These are phyloP conservation scores for Sarocladiaceae sp. DNA, from an alignment of 2,329 filamentous ascomycete genomes.

Conservation along the genomic window DNA sequence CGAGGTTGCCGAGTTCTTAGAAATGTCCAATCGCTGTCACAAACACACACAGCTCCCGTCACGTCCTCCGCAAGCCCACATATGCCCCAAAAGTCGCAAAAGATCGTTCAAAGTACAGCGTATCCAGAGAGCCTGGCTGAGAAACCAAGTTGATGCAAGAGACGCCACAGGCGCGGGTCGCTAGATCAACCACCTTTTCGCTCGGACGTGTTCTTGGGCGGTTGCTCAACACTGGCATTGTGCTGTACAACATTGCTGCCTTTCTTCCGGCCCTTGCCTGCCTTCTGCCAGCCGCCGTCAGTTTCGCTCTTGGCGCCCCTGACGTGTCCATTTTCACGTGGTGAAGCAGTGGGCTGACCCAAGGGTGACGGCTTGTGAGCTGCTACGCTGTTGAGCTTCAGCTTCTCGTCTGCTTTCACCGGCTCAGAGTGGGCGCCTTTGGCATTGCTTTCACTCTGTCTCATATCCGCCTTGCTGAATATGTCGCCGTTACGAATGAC, in stretches of 20 bases:
- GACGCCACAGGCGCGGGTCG: not conserved
- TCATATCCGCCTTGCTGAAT: constrained; percentile 20
- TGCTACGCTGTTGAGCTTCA: constrained; percentile 16
- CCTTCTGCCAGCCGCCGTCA: constrained; percentile 53
- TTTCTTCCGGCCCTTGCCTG: constrained; percentile 43
- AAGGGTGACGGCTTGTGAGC: constrained; percentile 6
- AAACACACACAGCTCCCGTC: too few species aligned
- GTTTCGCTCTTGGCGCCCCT: constrained; percentile 50
- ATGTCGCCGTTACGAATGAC: constrained; percentile 47
- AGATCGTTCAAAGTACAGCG: too few species aligned
- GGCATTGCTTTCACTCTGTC: constrained; percentile 12
- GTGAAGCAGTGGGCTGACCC: constrained; percentile 29
- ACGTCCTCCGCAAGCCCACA: too few species aligned
- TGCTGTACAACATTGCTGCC: constrained; percentile 27
- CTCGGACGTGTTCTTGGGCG: constrained; percentile 52
- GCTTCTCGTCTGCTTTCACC: constrained; percentile 18
- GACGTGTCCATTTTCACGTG: constrained; percentile 46
- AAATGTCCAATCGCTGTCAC: too few species aligned
- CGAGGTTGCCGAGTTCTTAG: too few species aligned
- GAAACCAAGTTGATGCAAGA: too few species aligned
- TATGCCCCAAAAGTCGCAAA: too few species aligned
- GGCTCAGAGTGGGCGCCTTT: constrained; percentile 9
- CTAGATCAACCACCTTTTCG: constrained; percentile 54
- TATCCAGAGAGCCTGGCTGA: too few species aligned
- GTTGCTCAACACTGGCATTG: constrained; percentile 40